These are phyloP conservation scores for Euryodendron excelsum DNA, from an alignment of 148 eudicot species.

Conservation along the genomic window DNA sequence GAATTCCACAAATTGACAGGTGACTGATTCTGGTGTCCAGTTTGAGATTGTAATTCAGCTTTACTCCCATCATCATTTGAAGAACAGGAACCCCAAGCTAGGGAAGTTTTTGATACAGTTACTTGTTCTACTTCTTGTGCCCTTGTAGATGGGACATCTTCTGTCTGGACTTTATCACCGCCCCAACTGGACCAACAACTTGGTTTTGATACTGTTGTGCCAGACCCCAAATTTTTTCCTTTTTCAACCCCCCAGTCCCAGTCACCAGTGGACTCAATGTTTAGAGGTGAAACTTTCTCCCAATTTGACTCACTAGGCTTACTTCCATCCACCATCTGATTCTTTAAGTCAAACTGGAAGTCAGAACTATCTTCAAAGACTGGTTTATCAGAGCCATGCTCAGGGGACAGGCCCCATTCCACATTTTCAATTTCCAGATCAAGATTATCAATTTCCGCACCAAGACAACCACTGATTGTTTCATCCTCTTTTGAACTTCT, in stretches of 20 bases:
- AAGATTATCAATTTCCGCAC: slow-evolving; percentile 62
- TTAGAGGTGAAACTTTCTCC: neutral
- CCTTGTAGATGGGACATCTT: too few relatives aligned
- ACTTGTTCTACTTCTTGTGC: too few relatives aligned
- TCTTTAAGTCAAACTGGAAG: slow-evolving; percentile 21
- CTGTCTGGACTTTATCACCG: too few relatives aligned
- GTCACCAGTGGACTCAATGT: neutral
- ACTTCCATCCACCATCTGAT: too few relatives aligned
- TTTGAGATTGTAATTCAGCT: neutral
- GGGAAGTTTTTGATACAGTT: too few relatives aligned
- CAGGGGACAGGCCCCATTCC: slow-evolving; percentile 66
- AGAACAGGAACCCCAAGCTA: neutral
- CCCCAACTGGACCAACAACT: slow-evolving; percentile 2
- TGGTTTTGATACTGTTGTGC: neutral
- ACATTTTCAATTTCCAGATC: slow-evolving; percentile 46
- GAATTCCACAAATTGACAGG: neutral
- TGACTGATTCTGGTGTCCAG: neutral
- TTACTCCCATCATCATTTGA: neutral
- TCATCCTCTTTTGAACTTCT: slow-evolving; percentile 42
- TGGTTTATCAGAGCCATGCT: slow-evolving; percentile 47
- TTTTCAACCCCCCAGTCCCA: neutral
- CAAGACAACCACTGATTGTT: slow-evolving; percentile 56
- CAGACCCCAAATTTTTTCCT: neutral
- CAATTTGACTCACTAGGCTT: too few relatives aligned
- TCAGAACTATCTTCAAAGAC: slow-evolving; percentile 66